Base-by-base conservation (phyloP, 257 asterid species). In the Paulownia fortunei region DNA sequence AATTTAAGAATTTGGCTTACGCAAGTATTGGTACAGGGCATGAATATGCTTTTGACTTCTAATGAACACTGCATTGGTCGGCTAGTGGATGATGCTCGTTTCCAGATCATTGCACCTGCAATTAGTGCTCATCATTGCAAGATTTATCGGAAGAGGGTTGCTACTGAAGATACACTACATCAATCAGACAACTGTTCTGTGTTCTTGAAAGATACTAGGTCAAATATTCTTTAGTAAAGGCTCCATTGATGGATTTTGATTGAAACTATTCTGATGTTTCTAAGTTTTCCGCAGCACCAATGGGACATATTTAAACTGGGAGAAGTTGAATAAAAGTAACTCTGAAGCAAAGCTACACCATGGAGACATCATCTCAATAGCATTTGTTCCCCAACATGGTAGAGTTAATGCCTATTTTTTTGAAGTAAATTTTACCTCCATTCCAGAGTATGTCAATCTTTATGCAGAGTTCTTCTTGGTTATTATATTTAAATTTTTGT, bases 161-260 rank as follows among this genome's bases (percentile, higher is more conserved):
- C 77, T 76, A 56, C 70, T 55, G 88, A 77, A 34, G 91, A 90
- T 77, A 46, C 70, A 23, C 86, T 84, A 52, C 79, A 82, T 56
- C 84, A 81, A 46, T 62, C 89, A 12, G 84, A 81, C 61, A 32
- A 49, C 62, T 84, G 49, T 82, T 84, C 92, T 8, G 88, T 79
- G 36, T 93, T 90, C 86, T 81, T 96, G 88, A 96, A 96, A 77
- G 99, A 96, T 89, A 77, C 92, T 71, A 96, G 99, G 99, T 93
- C 63, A 74, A 23, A 54, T 26, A 44, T 74, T 82, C 42, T 72
- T 47, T 19, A 47, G 42, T 69, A 39, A 58, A 68, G 59, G 54
- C 15, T 81, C 76, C 36, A 51, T 7, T 27, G 67, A 41, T 82
- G 67, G 76, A 56, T 73, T 73, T 70, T 75, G 21, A 26, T 56